Base-by-base conservation (phyloP, 176 grass and related monocot genomes). In the Raddia distichophylla region DNA sequence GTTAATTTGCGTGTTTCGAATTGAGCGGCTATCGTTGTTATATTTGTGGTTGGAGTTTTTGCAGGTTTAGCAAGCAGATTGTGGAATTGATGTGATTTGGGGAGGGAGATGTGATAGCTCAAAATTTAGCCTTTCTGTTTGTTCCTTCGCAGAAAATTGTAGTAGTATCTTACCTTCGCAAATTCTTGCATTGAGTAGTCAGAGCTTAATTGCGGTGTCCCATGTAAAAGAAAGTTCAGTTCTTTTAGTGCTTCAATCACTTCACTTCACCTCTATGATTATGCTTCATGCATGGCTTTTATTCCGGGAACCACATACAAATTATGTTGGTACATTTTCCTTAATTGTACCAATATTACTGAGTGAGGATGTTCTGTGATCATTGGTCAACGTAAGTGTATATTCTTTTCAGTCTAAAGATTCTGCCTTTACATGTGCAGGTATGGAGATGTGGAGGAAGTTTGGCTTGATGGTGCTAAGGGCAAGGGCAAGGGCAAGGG, bases 401-500 rank as follows among this genome's bases (percentile, higher is more conserved):
- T 53, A 70, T 27, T 67, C 48, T 22, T 5, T 19, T 60, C 71
- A 74, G 67, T 14, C 13, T 81, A 64, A 67, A 76, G 13, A 71
- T 47, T 80, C 7, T 75, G 37, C 22, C 8, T 66, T 60, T 34
- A 67, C 61, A 77, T 55, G 71, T 84, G 65, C 89, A 98, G 92
- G 54, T 98, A 98, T 80, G 95, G 95, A 56, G 89, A 95, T 50
- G 81, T 95, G 48, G 82, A 87, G 61, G 92, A 98, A 86, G 93
- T 98, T 74, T 98, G 89, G 84, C 86, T 98, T 50, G 95, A 98
- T 64, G 92, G 95, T 79, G 95, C 95, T 63, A 98, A 95, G 74
- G 90, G 92, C 5, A 65, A 94, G 6, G 78, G 52, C 5, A 65
- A 94, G 6, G 78, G 52, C 10, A 88, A 73, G 62, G 37, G 90